phyloP scores from a whole-genome alignment of 2,329 filamentous ascomycete species.

The Penicillium vulpinum region DNA sequence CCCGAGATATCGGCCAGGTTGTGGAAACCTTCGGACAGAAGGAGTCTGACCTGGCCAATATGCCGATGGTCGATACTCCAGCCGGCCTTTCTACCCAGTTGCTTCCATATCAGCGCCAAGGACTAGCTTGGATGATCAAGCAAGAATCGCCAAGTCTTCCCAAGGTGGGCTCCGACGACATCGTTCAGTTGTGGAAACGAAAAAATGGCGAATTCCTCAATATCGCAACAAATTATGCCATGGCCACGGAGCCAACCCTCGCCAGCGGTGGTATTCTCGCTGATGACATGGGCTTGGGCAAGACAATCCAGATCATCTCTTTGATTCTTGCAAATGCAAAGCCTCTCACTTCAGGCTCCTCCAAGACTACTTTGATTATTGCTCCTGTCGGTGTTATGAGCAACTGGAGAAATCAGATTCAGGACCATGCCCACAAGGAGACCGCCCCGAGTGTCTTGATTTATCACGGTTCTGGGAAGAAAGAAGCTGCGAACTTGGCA shows the following conservation, averaged over 20 bases:
- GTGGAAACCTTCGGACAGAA: constrained; percentile 70
- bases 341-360: constrained; percentile 45
- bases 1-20: constrained; percentile 63
- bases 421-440: constrained; percentile 67
- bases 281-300: constrained; percentile 91
- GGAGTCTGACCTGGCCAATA: constrained; percentile 67
- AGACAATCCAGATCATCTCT: constrained; percentile 83
- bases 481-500: constrained; percentile 59
- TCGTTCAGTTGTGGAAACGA: constrained; percentile 77
- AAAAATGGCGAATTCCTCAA: constrained; percentile 58
- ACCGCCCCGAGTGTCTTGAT: constrained; percentile 65
- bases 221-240: constrained; percentile 70
- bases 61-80: constrained; percentile 74
- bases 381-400: constrained; percentile 84
- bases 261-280: constrained; percentile 81
- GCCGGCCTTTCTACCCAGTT: constrained; percentile 63
- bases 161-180: constrained; percentile 55
- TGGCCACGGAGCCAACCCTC: constrained; percentile 58
- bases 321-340: constrained; percentile 63
- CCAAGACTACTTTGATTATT: constrained; percentile 72
- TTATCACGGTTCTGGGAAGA: constrained; percentile 68
- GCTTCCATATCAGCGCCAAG: constrained; percentile 76
- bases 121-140: constrained; percentile 75
- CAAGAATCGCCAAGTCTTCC: constrained; percentile 73
- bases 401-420: constrained; percentile 82